Evolutionary conservation across 352 stramenopile species (phyloP).

Genomic region (Globisporangium cederbergense): DNA sequence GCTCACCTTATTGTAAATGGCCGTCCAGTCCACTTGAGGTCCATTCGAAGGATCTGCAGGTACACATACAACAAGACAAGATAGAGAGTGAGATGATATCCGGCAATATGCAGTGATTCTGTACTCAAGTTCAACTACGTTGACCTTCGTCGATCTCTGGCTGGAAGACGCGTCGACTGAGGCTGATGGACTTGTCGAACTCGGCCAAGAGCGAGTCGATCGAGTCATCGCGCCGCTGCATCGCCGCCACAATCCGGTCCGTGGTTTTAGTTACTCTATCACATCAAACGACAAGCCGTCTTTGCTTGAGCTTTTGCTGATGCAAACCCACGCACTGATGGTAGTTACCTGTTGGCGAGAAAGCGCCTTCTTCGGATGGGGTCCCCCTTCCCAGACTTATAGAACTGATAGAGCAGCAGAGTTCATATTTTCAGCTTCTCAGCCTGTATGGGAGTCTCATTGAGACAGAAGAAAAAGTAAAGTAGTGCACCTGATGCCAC

Average conservation of each 20-base stretch:
- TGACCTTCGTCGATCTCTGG: constrained; percentile 38
- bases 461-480: neutral
- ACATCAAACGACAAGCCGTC: neutral
- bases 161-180: constrained; percentile 71
- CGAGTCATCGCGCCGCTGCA: constrained; percentile 66
- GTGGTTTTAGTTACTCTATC: constrained; percentile 54
- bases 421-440: neutral
- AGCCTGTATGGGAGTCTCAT: neutral
- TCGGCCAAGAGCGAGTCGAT: constrained; percentile 78
- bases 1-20: constrained; percentile 39
- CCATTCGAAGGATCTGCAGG: neutral
- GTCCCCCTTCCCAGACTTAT: constrained; percentile 57
- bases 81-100: neutral
- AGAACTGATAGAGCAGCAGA: constrained; percentile 43
- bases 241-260: constrained; percentile 51
- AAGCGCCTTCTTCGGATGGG: constrained; percentile 45
- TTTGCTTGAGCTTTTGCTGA: neutral
- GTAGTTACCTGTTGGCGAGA: constrained; percentile 54
- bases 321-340: too few species aligned
- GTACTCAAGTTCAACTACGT: neutral
- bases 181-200: constrained; percentile 61
- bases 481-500: constrained; percentile 29
- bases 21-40: constrained; percentile 33
- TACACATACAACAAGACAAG: neutral
- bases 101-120: neutral